Percentiles rank a stretch among this genome's conserved stretches.
These are phyloP conservation scores for Apiospora arundinis DNA, from an alignment of 2,329 filamentous ascomycete genomes.

Conservation along the genomic window DNA sequence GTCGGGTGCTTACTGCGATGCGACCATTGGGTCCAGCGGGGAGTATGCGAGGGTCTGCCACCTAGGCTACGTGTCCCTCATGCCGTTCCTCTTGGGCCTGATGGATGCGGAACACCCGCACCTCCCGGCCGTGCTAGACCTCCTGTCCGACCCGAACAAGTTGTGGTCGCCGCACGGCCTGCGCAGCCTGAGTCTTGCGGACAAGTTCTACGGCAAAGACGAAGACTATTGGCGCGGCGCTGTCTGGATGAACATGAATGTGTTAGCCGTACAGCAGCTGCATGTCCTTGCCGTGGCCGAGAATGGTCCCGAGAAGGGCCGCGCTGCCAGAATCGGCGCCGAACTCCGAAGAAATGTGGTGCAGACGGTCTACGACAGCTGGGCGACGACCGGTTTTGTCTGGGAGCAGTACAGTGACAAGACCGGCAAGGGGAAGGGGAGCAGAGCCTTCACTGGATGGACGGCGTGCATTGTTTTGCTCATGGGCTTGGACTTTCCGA, in stretches of 20 bases:
- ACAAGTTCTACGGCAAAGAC: constrained; percentile 82
- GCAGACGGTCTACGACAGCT: constrained; percentile 85
- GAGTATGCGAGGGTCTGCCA: constrained; percentile 91
- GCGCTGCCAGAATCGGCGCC: constrained; percentile 75
- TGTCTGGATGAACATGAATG: constrained; percentile 97
- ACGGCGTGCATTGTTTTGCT: constrained; percentile 98
- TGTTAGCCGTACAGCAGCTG: constrained; percentile 80
- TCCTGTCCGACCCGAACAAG: constrained; percentile 81
- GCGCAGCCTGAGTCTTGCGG: constrained; percentile 83
- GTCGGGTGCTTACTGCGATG: constrained; percentile 87
- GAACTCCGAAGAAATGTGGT: constrained; percentile 83
- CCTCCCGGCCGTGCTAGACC: constrained; percentile 76
- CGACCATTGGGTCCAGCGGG: constrained; percentile 93
- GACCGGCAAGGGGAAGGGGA: constrained; percentile 88
- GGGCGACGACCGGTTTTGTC: constrained; percentile 93
- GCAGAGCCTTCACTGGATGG: constrained; percentile 98
- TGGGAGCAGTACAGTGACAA: constrained; percentile 99
- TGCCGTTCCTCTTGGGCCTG: constrained; percentile 88
- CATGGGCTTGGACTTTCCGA: constrained; percentile 75
- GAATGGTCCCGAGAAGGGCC: constrained; percentile 70
- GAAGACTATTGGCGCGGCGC: constrained; percentile 98
- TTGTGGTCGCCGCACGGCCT: constrained; percentile 88
- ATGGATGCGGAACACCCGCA: constrained; percentile 75
- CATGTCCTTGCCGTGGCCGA: constrained; percentile 68
- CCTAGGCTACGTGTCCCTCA: constrained; percentile 93